A percentile compares a stretch with the other conserved stretches of the same genome.
These are phyloP conservation scores for Huntiella abstrusa DNA, from an alignment of 2,329 filamentous ascomycete genomes.

Conservation along the genomic window DNA sequence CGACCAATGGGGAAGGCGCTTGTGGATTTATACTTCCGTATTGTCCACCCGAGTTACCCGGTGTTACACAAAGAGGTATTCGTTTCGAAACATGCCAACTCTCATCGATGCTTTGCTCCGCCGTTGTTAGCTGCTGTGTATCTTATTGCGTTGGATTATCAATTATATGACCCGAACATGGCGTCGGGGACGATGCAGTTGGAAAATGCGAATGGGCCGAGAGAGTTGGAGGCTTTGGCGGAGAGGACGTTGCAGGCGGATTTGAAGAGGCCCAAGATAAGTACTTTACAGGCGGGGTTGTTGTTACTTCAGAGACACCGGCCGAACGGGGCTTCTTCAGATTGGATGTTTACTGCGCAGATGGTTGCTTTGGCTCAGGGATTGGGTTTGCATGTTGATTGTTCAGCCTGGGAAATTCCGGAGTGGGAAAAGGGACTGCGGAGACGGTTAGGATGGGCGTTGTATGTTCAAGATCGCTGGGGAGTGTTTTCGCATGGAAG, in stretches of 20 bases:
- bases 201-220: conserved; percentile 21
- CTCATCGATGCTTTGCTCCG: conserved; percentile 31
- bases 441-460: conserved; percentile 37
- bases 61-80: conserved; percentile 34
- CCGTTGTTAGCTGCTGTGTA: conserved; percentile 33
- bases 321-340: conserved; percentile 16
- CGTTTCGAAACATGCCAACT: conserved; percentile 31
- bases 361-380: conserved; percentile 29
- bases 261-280: conserved; percentile 22
- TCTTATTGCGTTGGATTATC: conserved; percentile 31
- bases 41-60: conserved; percentile 33
- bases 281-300: conserved; percentile 26
- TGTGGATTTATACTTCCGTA: conserved; percentile 39
- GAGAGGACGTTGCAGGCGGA: conserved; percentile 19
- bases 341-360: conserved; percentile 22
- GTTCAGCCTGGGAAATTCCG: conserved; percentile 33
- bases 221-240: conserved; percentile 19
- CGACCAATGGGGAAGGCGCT: conserved; percentile 34
- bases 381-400: conserved; percentile 32
- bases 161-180: conserved; percentile 28
- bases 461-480: conserved; percentile 41
- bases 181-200: conserved; percentile 14
- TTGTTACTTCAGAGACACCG: conserved; percentile 21
- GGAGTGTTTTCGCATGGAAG: conserved; percentile 32
- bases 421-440: conserved; percentile 34